Percentiles rank a stretch among this genome's conserved stretches.
These are phyloP conservation scores for Globisporangium acanthophoron DNA, from an alignment of 352 stramenopile species.

Conservation along the genomic window DNA sequence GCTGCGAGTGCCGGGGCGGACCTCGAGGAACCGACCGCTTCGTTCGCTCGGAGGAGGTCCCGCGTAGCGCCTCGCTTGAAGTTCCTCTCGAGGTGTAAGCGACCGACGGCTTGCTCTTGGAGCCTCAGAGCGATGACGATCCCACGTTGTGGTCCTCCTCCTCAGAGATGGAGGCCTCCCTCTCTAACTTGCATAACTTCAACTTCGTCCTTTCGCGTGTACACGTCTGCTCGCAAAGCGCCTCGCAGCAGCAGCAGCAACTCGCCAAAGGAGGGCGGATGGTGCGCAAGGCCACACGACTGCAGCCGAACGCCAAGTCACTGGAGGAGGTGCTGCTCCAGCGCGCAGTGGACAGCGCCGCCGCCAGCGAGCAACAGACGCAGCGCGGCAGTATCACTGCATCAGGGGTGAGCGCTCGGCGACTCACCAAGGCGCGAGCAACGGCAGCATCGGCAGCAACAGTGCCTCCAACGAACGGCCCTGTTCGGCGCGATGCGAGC, in stretches of 20 bases:
- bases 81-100: too few relatives aligned
- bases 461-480: background rate
- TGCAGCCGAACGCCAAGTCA: slow-evolving; percentile 49
- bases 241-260: too few relatives aligned
- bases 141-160: too few relatives aligned
- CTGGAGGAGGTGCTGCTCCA: slow-evolving; percentile 67
- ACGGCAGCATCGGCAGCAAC: background rate
- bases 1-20: too few relatives aligned
- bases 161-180: too few relatives aligned
- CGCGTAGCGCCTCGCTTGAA: too few relatives aligned
- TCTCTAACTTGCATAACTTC: background rate
- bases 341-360: slow-evolving; percentile 25
- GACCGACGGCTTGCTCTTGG: too few relatives aligned
- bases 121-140: too few relatives aligned
- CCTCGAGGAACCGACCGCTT: too few relatives aligned
- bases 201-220: background rate
- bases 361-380: slow-evolving; percentile 4
- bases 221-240: background rate
- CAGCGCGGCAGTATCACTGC: slow-evolving; percentile 1
- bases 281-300: slow-evolving; percentile 50
- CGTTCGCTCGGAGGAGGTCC: too few relatives aligned
- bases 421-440: background rate
- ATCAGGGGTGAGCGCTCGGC: background rate
- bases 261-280: slow-evolving; percentile 16
- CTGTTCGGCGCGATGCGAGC: background rate